A percentile compares a stretch with the other conserved stretches of the same genome.
Evolutionary conservation across 345 rosid species (phyloP).

Genomic region (Rhodomyrtus tomentosa): DNA sequence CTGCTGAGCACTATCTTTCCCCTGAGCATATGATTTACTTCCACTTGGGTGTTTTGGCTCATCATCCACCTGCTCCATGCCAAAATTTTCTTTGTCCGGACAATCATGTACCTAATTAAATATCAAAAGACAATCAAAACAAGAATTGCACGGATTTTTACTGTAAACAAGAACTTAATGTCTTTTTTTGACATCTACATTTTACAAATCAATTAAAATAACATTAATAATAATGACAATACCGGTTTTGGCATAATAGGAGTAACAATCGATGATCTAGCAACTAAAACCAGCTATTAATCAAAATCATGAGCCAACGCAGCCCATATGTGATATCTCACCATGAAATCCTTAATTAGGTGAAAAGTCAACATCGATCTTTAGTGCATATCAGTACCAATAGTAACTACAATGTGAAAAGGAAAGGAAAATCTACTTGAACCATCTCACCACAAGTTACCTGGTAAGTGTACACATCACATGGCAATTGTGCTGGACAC

Average conservation of each 20-base stretch:
- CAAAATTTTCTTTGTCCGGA: conserved; percentile 39
- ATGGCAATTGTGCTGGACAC: not conserved
- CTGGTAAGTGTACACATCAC: not conserved
- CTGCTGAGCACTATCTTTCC: conserved; percentile 18
- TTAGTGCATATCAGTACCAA: not conserved
- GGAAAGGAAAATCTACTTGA: not conserved
- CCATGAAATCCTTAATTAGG: not conserved
- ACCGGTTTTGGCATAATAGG: not conserved
- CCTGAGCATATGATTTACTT: conserved; percentile 4
- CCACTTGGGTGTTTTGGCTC: conserved; percentile 7
- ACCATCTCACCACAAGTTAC: conserved; percentile 12
- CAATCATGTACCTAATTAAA: conserved; percentile 38
- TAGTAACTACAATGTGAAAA: not conserved
- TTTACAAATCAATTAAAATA: not conserved
- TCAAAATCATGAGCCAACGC: not conserved
- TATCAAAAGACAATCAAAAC: not conserved
- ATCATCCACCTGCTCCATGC: conserved; percentile 23
- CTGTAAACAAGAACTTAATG: not conserved
- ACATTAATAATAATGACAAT: not conserved
- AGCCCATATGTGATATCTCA: not conserved
- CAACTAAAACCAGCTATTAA: not conserved
- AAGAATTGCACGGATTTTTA: not conserved
- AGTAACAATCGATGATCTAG: not conserved
- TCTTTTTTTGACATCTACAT: not conserved
- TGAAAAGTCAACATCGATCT: not conserved